Base-by-base conservation (phyloP, 805 yeast species). In the Candida loeiensis region DNA sequence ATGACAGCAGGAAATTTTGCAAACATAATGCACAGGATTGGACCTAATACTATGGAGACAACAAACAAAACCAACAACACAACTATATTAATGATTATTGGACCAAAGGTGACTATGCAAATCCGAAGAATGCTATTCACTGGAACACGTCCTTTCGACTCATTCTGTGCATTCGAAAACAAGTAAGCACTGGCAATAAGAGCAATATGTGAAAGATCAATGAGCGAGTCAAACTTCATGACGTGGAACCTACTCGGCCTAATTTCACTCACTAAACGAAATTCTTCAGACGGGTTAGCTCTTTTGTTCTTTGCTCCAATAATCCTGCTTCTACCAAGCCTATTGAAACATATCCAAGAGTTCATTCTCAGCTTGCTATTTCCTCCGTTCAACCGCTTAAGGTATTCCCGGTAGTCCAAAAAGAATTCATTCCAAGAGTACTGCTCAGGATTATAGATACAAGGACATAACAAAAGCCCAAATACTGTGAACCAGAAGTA, bases 361-460 rank as follows among this genome's bases (percentile, higher is more conserved):
- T 56, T 51, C 14, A 49, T 38, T 44, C 63, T 52, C 40, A 61
- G 48, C 39, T 55, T 62, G 4, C 74, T 65, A 52, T 77, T 79
- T 18, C 84, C 84, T 13, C 71, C 61, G 3, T 68, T 63, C 40
- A 79, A 56, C 80, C 80, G 76, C 26, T 50, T 53, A 40, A 82
- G 58, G 46, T 69, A 79, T 39, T 68, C 71, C 40, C 71, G 67
- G 58, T 84, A 84, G 58, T 85, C 91, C 39, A 81, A 59, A 51
- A 85, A 82, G 54, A 80, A 85, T 46, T 83, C 90, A 6, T 64
- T 64, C 64, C 81, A 78, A 3, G 79, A 73, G 48, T 81, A 84
- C 51, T 85, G 91, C 56, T 83, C 85, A 1, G 93, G 91, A 55
- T 85, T 85, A 63, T 79, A 85, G 30, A 84, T 58, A 49, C 81